These are phyloP conservation scores for Penicillium verhagenii DNA, from an alignment of 495 filamentous ascomycete genomes.

Conservation along the genomic window DNA sequence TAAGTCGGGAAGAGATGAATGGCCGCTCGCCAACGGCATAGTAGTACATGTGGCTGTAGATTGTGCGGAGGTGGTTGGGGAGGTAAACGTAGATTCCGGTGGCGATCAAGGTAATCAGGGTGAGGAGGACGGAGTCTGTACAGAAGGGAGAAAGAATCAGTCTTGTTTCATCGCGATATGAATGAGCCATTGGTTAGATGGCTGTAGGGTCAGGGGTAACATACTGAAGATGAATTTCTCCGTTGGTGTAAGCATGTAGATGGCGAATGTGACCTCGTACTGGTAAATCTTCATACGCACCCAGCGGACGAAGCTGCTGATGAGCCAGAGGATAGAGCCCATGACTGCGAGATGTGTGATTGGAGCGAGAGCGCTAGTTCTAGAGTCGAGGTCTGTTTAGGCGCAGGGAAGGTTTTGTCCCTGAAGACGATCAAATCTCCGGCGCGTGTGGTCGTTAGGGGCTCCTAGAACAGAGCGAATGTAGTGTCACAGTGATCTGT, in stretches of 20 bases:
- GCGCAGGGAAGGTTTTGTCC: background rate
- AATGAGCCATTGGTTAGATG: background rate
- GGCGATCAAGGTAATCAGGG: conserved; percentile 78
- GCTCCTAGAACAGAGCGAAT: background rate
- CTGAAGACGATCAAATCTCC: background rate
- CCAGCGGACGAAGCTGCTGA: conserved; percentile 55
- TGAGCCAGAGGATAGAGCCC: conserved; percentile 36
- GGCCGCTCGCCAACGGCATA: conserved; percentile 78
- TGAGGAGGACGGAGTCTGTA: conserved; percentile 85
- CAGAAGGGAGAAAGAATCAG: conserved; percentile 1
- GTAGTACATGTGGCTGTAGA: conserved; percentile 84
- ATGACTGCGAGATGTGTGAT: conserved; percentile 17
- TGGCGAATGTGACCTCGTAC: conserved; percentile 79
- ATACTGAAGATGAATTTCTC: conserved; percentile 86
- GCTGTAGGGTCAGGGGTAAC: conserved; percentile 19
- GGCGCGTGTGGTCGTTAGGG: background rate
- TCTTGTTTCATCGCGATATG: background rate
- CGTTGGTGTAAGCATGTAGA: conserved; percentile 83
- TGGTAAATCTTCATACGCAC: conserved; percentile 80
- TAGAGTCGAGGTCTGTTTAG: background rate
- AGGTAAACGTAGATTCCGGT: conserved; percentile 88
- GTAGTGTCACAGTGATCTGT: background rate
- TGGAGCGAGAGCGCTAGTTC: background rate
- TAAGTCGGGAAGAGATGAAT: conserved; percentile 37
- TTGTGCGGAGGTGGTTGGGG: conserved; percentile 77